A percentile compares a stretch with the other conserved stretches of the same genome.
These are phyloP conservation scores for Geotrichum restrictum DNA, from an alignment of 1,139 yeast species.

Conservation along the genomic window DNA sequence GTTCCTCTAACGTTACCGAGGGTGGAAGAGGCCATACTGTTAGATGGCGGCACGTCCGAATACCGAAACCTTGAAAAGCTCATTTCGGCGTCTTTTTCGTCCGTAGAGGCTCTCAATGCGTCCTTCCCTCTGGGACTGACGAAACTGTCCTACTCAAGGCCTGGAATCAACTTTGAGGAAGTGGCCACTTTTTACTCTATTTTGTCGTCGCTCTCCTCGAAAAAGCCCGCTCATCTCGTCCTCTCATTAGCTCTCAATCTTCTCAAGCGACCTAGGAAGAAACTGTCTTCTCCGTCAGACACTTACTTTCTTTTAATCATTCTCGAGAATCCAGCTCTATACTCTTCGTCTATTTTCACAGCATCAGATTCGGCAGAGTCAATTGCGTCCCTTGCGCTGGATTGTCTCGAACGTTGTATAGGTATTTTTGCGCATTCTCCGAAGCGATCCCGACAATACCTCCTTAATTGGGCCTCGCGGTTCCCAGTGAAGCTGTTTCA, in stretches of 20 bases:
- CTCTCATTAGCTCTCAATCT: conserved; percentile 28
- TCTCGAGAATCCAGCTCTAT: conserved; percentile 36
- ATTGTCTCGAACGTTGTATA: conserved; percentile 58
- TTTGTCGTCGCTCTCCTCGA: conserved; percentile 23
- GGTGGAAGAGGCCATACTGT: conserved; percentile 10
- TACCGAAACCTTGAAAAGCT: conserved; percentile 21
- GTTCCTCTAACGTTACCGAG: conserved; percentile 17
- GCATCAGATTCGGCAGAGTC: conserved; percentile 2
- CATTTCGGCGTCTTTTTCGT: conserved; percentile 27
- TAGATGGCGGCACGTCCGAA: neutral
- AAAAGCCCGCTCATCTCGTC: conserved; percentile 25
- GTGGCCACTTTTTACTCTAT: conserved; percentile 29
- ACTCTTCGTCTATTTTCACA: conserved; percentile 29
- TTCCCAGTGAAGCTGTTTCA: conserved; percentile 30
- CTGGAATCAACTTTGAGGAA: conserved; percentile 30
- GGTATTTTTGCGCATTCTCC: conserved; percentile 60
- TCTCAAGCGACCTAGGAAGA: conserved; percentile 31
- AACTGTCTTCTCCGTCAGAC: conserved; percentile 29
- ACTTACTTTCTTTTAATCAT: conserved; percentile 33
- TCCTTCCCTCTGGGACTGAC: conserved; percentile 31
- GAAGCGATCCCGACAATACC: conserved; percentile 43
- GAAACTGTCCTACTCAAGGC: conserved; percentile 30
- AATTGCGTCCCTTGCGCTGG: conserved; percentile 47
- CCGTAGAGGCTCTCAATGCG: conserved; percentile 29
- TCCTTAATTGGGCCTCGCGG: conserved; percentile 58